A percentile compares a stretch with the other conserved stretches of the same genome.
phyloP scores from a whole-genome alignment of 208 protist genomes.

The Wallacemonas sp. region DNA sequence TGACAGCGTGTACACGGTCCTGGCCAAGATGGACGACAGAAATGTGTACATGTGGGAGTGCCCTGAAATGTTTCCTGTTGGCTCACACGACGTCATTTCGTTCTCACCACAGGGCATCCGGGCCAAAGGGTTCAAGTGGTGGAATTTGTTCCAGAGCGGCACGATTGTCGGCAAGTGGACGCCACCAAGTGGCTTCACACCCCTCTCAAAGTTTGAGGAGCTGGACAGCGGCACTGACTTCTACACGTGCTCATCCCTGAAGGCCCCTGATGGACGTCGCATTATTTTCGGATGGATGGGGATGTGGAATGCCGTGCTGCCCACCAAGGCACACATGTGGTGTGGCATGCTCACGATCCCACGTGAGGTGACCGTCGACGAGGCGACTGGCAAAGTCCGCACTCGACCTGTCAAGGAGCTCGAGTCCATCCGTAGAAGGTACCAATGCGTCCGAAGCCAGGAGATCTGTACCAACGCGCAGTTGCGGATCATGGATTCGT shows the following conservation, averaged over 20 bases:
- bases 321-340: conserved; percentile 55
- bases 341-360: conserved; percentile 46
- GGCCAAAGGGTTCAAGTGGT: conserved; percentile 27
- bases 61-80: conserved; percentile 42
- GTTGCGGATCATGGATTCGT: conserved; percentile 30
- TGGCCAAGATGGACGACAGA: conserved; percentile 52
- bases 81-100: conserved; percentile 32
- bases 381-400: conserved; percentile 31
- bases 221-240: conserved; percentile 55
- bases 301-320: conserved; percentile 59
- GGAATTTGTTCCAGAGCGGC: conserved; percentile 48
- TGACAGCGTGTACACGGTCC: conserved; percentile 54
- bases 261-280: conserved; percentile 34
- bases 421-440: conserved; percentile 29
- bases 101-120: conserved; percentile 44
- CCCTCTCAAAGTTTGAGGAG: conserved; percentile 35
- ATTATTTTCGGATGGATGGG: conserved; percentile 57
- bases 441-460: conserved; percentile 32
- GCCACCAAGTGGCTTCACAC: conserved; percentile 36
- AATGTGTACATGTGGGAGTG: conserved; percentile 68
- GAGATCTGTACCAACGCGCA: conserved; percentile 34
- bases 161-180: conserved; percentile 45
- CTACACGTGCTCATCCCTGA: conserved; percentile 44
- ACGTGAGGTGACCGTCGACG: conserved; percentile 40
- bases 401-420: conserved; percentile 40